Evolutionary conservation across 164 flowering plant genomes (phyloP), one percentile per base, ranked within the genome.

Genomic region (Nelumbo lutea): DNA sequence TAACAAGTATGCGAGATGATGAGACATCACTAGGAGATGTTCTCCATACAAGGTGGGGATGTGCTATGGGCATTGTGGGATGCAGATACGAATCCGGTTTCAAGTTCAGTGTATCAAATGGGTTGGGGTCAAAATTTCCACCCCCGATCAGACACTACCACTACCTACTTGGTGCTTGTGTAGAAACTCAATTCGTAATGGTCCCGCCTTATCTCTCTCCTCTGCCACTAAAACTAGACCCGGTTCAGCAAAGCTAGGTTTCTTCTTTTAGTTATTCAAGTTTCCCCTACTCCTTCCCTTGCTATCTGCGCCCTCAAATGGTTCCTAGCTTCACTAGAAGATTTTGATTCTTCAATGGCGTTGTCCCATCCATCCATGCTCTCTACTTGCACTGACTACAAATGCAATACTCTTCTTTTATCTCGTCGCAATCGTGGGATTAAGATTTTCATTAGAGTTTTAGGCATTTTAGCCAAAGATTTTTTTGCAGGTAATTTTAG

Each of bases 331-430:
- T 59, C 38, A 13, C 5, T 13, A 10, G 13, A 39, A 59, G 14
- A 6, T 59, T n/a, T 0, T 52, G 59, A 43, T 55, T 43, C 53
- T 70, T 7, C 42, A 70, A 82, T 83, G 83, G 82, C 83, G 44
- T 62, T 80, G 61, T 73, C 80, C 55, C 72, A 46, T 65, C 65
- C 82, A 9, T 79, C 81, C 55, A 67, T 81, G 38, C 53, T 80
- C 45, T 66, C 79, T 42, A 58, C 80, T 11, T 72, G 74, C 69
- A 81, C 79, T 41, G 55, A 75, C 60, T 63, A 62, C 73, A 72
- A 80, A 57, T 47, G 72, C 77, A 79, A 79, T 59, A 83, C 83
- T 68, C 71, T 84, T 66, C 74, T 84, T 68, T 77, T 85, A 78
- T 79, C 88, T 44, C 77, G 61, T 7, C 83, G 83, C 2, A 79